A percentile compares a stretch with the other conserved stretches of the same genome.
Conservation (phyloP, 139 green algal species). For the Chlorella sp. region DNA sequence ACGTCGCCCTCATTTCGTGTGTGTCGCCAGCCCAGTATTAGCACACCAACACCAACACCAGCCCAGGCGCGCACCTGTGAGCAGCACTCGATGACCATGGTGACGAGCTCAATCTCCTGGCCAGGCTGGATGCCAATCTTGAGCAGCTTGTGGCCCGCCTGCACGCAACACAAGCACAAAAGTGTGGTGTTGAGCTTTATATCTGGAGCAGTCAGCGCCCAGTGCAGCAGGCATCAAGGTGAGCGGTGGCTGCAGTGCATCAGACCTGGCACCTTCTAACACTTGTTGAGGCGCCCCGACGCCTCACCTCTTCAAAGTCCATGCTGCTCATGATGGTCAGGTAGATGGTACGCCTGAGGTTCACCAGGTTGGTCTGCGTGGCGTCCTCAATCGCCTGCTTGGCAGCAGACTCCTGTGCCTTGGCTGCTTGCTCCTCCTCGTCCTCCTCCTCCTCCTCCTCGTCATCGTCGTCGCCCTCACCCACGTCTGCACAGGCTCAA, state of each 20-base stretch:
- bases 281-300: too few relatives aligned
- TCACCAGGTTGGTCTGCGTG: constrained; percentile 91
- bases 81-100: constrained; percentile 98
- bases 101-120: constrained; percentile 81
- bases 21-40: not conserved
- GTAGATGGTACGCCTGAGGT: constrained; percentile 98
- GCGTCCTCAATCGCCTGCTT: constrained; percentile 32
- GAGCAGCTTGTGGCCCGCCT: constrained; percentile 97
- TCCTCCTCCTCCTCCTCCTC: constrained; percentile 47
- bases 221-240: too few relatives aligned
- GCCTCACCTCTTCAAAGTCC: constrained; percentile 89
- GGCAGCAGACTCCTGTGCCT: constrained; percentile 1
- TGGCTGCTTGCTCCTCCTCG: constrained; percentile 29
- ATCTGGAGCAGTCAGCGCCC: not conserved
- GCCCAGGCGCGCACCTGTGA: constrained; percentile 39
- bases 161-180: not conserved
- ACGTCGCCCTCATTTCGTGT: not conserved
- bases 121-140: constrained; percentile 68
- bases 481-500: not conserved
- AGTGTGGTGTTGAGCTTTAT: not conserved
- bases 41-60: not conserved
- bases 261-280: too few relatives aligned
- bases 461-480: constrained; percentile 27
- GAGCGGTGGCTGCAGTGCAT: too few relatives aligned
- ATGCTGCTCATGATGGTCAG: constrained; percentile 97